phyloP scores from a whole-genome alignment of 805 yeast genomes.

The Kodamaea leandrae region DNA sequence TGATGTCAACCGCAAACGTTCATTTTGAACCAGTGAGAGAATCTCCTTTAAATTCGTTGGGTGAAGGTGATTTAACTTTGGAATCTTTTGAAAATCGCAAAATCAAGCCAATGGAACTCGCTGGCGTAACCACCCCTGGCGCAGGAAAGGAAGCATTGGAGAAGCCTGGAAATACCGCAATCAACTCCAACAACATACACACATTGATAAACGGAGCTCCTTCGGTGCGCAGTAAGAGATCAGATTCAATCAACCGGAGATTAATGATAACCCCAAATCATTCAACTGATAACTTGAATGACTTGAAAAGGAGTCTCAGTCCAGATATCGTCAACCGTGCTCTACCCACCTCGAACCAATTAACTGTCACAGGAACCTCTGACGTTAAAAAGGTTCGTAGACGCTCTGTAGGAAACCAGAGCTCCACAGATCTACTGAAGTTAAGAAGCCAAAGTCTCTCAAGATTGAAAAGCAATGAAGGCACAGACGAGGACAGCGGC shows the following conservation, averaged over 20 bases:
- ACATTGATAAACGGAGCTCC: slow-evolving; percentile 8
- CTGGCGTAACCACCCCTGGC: slow-evolving; percentile 6
- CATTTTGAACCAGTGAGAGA: slow-evolving; percentile 48
- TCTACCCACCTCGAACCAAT: slow-evolving; percentile 16
- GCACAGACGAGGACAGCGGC: slow-evolving; percentile 7
- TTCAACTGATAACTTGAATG: slow-evolving; percentile 19
- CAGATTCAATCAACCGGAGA: slow-evolving; percentile 10
- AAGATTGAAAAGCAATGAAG: slow-evolving; percentile 6
- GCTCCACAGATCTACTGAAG: slow-evolving; percentile 4
- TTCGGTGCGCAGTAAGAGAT: slow-evolving; percentile 4
- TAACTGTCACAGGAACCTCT: slow-evolving; percentile 15
- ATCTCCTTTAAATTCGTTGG: slow-evolving; percentile 47
- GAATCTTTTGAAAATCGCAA: slow-evolving; percentile 22
- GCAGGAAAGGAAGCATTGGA: slow-evolving; percentile 2
- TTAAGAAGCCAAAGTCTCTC: slow-evolving; percentile 6
- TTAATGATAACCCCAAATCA: slow-evolving; percentile 16
- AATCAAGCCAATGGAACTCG: slow-evolving; percentile 8
- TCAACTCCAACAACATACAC: slow-evolving; percentile 8
- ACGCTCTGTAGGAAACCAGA: slow-evolving; percentile 16
- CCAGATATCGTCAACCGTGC: slow-evolving; percentile 20
- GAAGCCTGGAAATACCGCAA: slow-evolving; percentile 6
- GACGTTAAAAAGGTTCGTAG: slow-evolving; percentile 23
- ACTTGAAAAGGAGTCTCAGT: slow-evolving; percentile 13
- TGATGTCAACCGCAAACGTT: slow-evolving; percentile 27
- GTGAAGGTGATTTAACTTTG: slow-evolving; percentile 46